Percentiles rank a stretch among this genome's conserved stretches.
These are phyloP conservation scores for Apophysomyces elegans DNA, from an alignment of 371 early-diverging fungal genomes.

Conservation along the genomic window DNA sequence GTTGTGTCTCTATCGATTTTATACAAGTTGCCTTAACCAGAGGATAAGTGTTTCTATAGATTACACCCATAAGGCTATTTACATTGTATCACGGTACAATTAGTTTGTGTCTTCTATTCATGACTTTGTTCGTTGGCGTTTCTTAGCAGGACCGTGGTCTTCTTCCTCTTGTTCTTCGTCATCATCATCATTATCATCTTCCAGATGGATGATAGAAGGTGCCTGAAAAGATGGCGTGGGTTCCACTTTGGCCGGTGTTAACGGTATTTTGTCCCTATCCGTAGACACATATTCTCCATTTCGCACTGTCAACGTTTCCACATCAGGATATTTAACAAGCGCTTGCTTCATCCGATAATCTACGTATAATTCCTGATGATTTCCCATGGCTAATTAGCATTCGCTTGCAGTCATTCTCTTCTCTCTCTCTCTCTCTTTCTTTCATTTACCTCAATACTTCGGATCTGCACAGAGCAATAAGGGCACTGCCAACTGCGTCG, in stretches of 20 bases:
- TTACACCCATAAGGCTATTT: no score
- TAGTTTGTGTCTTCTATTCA: no score
- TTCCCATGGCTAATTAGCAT: no score
- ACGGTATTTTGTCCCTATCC: neutral
- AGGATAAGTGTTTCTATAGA: no score
- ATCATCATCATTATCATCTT: neutral
- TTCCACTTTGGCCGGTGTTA: neutral
- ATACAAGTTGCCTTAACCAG: no score
- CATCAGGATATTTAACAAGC: constrained; percentile 18
- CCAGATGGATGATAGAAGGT: neutral
- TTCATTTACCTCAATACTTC: constrained; percentile 22
- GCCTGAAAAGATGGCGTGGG: neutral
- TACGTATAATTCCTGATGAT: constrained; percentile 23
- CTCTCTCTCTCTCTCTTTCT: no score
- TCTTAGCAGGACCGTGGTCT: no score
- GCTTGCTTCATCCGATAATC: constrained; percentile 25
- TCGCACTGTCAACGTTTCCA: constrained; percentile 14
- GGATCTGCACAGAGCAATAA: constrained; percentile 22
- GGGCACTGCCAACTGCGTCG: constrained; percentile 25
- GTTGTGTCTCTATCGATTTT: no score
- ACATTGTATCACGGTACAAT: no score
- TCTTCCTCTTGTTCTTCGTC: no score
- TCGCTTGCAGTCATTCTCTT: neutral
- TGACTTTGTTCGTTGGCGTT: no score
- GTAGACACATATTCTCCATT: constrained; percentile 14